Percentiles rank a stretch among this genome's conserved stretches.
Evolutionary conservation across 2,329 filamentous ascomycete species (phyloP).

Genomic region (Alternaria solani): DNA sequence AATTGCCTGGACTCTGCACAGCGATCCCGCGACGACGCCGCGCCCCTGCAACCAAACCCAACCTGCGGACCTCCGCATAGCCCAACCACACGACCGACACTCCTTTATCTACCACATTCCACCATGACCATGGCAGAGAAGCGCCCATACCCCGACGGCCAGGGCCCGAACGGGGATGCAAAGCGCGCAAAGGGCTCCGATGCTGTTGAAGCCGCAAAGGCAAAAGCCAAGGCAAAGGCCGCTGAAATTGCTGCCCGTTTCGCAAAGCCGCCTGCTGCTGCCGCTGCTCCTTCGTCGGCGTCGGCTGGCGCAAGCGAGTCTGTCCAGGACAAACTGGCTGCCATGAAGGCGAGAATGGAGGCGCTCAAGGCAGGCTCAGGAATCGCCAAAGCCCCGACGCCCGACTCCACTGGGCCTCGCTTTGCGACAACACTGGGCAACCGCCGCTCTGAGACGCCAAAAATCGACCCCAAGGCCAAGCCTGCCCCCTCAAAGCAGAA

Average conservation of each 20-base stretch:
- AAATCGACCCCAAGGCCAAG: slow-evolving; percentile 41
- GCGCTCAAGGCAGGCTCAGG: slow-evolving; percentile 67
- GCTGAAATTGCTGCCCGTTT: slow-evolving; percentile 46
- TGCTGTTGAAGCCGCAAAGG: slow-evolving; percentile 43
- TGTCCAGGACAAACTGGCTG: slow-evolving; percentile 39
- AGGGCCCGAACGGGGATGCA: slow-evolving; percentile 40
- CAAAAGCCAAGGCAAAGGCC: slow-evolving; percentile 45
- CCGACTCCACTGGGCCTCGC: slow-evolving; percentile 58
- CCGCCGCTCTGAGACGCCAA: slow-evolving; percentile 56
- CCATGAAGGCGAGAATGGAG: slow-evolving; percentile 40
- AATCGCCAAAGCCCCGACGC: slow-evolving; percentile 55
- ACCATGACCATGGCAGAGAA: slow-evolving; percentile 53
- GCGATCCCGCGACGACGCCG: not conserved
- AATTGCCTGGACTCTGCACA: not conserved
- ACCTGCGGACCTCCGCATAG: slow-evolving; percentile 11
- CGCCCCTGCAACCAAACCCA: slow-evolving; percentile 7
- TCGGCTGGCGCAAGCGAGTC: slow-evolving; percentile 18
- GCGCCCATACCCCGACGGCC: slow-evolving; percentile 51
- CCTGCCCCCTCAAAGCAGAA: slow-evolving; percentile 42
- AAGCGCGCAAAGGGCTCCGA: slow-evolving; percentile 52
- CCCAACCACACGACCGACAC: slow-evolving; percentile 1
- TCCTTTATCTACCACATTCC: slow-evolving; percentile 5
- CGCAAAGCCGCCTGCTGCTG: slow-evolving; percentile 31
- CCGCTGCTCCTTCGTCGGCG: slow-evolving; percentile 20
- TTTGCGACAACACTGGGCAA: slow-evolving; percentile 65